These are phyloP conservation scores for Aaosphaeria arxii DNA, from an alignment of 2,329 filamentous ascomycete species.

Conservation along the genomic window DNA sequence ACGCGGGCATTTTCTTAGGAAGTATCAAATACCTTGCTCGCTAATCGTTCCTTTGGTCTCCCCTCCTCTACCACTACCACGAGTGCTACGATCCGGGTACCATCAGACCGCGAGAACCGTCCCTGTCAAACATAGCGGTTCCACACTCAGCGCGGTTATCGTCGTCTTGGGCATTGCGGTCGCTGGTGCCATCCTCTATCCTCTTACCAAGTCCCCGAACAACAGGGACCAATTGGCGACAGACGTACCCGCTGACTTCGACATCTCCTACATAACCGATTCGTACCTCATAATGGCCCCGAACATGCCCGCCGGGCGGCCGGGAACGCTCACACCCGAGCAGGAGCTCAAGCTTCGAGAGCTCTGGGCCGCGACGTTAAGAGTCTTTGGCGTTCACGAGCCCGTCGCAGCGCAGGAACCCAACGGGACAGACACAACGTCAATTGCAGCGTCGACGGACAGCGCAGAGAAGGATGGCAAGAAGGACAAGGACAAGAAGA, in stretches of 20 bases:
- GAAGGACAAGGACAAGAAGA: constrained; percentile 70
- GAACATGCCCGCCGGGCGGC: constrained; percentile 62
- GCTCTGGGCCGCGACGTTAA: constrained; percentile 75
- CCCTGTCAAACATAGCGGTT: constrained; percentile 19
- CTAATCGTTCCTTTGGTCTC: background rate
- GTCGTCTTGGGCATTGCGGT: constrained; percentile 30
- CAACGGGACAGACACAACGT: constrained; percentile 17
- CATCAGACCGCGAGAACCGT: too few relatives aligned
- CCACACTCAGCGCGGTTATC: constrained; percentile 21
- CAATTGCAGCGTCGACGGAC: constrained; percentile 7
- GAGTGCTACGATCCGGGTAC: constrained; percentile 2
- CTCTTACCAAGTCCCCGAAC: constrained; percentile 8
- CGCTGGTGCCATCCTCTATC: constrained; percentile 28
- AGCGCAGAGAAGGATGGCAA: constrained; percentile 23
- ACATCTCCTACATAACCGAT: constrained; percentile 19
- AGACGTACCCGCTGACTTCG: constrained; percentile 10
- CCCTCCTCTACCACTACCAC: constrained; percentile 10
- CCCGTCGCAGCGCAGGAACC: constrained; percentile 26
- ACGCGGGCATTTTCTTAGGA: too few relatives aligned
- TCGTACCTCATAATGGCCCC: constrained; percentile 40
- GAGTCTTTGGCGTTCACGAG: constrained; percentile 65
- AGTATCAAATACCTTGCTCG: too few relatives aligned
- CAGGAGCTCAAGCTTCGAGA: constrained; percentile 86
- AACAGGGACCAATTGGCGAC: constrained; percentile 1
- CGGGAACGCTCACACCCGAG: constrained; percentile 84